Evolutionary conservation across 1,284 basidiomycete species (phyloP).

Genomic region (Singerocomus rubriflavus): DNA sequence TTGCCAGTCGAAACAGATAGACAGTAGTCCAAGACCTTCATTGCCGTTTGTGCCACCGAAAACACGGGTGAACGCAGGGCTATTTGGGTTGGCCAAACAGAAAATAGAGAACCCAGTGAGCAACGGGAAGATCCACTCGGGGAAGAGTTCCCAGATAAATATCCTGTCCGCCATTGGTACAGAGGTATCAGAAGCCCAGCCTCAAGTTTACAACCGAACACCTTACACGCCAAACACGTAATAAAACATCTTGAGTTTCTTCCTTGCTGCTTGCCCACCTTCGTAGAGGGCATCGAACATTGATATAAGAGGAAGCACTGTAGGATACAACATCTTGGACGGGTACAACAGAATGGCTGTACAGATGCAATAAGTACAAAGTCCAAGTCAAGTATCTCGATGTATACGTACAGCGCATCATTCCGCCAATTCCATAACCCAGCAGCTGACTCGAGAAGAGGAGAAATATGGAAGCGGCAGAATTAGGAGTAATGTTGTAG

Average conservation of each 20-base stretch:
- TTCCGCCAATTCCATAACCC: conserved; percentile 62
- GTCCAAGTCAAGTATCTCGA: conserved; percentile 9
- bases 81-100: conserved; percentile 54
- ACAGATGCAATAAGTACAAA: conserved; percentile 40
- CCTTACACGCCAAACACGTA: conserved; percentile 42
- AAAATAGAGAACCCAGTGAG: conserved; percentile 53
- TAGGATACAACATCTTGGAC: conserved; percentile 62
- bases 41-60: conserved; percentile 64
- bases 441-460: conserved; percentile 62
- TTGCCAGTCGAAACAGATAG: conserved; percentile 58
- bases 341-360: conserved; percentile 58
- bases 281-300: conserved; percentile 57
- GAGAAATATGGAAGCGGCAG: conserved; percentile 53
- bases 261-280: conserved; percentile 43
- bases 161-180: conserved; percentile 31
- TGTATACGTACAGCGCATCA: conserved; percentile 43
- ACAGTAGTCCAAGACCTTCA: conserved; percentile 50
- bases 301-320: conserved; percentile 50
- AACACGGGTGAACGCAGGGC: conserved; percentile 47
- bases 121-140: conserved; percentile 51
- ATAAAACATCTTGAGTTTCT: conserved; percentile 49
- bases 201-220: conserved; percentile 20
- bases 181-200: background rate
- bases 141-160: conserved; percentile 50
- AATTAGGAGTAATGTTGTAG: conserved; percentile 55